Percentiles rank a stretch among this genome's conserved stretches.
Evolutionary conservation across 108 stramenopile genomes (phyloP).

Genomic region (Cyclotella baltica): DNA sequence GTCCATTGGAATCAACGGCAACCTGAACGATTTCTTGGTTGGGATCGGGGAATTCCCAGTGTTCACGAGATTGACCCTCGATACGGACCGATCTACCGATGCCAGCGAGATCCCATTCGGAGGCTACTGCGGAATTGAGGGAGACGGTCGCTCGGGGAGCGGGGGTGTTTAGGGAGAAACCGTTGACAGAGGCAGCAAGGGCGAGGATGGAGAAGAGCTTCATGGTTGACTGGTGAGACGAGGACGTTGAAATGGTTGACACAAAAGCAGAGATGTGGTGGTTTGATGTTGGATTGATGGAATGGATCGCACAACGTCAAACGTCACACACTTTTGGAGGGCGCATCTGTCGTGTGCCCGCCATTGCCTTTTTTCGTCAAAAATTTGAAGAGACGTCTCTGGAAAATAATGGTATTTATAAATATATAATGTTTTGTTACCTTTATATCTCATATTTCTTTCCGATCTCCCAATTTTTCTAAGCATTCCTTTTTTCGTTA

Average conservation of each 20-base stretch:
- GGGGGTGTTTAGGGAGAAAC: slow-evolving; percentile 43
- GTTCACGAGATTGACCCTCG: slow-evolving; percentile 59
- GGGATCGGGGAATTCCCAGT: slow-evolving; percentile 61
- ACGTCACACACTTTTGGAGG: too few species aligned
- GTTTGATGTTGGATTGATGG: background rate
- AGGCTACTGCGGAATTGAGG: slow-evolving; percentile 31
- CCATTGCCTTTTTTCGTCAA: too few species aligned
- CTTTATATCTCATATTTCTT: too few species aligned
- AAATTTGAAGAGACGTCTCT: too few species aligned
- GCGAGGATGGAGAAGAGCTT: slow-evolving; percentile 47
- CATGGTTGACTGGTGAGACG: slow-evolving; percentile 53
- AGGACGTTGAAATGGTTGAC: too few species aligned
- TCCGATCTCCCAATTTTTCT: too few species aligned
- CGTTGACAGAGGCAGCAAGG: slow-evolving; percentile 48
- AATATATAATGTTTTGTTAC: too few species aligned
- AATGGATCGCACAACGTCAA: too few species aligned
- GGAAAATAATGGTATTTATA: too few species aligned
- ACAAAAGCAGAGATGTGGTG: background rate
- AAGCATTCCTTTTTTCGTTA: too few species aligned
- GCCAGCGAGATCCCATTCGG: slow-evolving; percentile 54
- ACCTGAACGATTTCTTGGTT: slow-evolving; percentile 64
- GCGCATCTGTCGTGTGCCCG: too few species aligned
- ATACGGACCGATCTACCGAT: slow-evolving; percentile 56
- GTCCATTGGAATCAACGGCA: slow-evolving; percentile 58
- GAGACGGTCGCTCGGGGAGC: slow-evolving; percentile 26